phyloP scores from a whole-genome alignment of 2,329 filamentous ascomycete genomes.

The Botrytis elliptica region DNA sequence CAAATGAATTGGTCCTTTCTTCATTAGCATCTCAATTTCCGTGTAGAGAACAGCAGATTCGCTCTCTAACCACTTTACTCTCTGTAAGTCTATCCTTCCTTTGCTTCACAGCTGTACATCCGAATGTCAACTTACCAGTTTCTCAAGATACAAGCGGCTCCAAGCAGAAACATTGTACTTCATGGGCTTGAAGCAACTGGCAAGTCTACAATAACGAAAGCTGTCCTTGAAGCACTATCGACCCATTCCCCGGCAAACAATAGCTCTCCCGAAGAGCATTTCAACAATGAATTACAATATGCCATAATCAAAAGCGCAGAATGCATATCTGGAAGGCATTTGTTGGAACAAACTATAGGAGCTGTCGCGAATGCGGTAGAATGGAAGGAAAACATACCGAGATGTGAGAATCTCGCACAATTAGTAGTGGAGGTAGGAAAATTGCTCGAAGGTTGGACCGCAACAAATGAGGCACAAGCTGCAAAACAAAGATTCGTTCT shows the following conservation, averaged over 20 bases:
- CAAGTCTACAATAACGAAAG: slow-evolving; percentile 70
- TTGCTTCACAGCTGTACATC: neutral
- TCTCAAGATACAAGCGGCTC: slow-evolving; percentile 19
- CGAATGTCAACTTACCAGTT: slow-evolving; percentile 26
- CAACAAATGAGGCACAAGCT: slow-evolving; percentile 32
- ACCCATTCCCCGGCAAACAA: slow-evolving; percentile 52
- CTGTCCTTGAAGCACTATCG: slow-evolving; percentile 55
- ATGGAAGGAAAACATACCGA: slow-evolving; percentile 51
- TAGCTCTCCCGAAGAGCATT: slow-evolving; percentile 52
- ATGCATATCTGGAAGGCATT: slow-evolving; percentile 74
- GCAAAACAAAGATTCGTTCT: slow-evolving; percentile 63
- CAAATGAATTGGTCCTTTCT: slow-evolving; percentile 51
- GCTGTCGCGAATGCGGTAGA: slow-evolving; percentile 55
- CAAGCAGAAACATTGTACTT: slow-evolving; percentile 61
- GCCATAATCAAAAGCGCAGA: slow-evolving; percentile 68
- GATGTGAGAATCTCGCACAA: slow-evolving; percentile 79
- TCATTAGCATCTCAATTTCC: slow-evolving; percentile 52
- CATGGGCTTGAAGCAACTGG: slow-evolving; percentile 86
- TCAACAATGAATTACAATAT: slow-evolving; percentile 49
- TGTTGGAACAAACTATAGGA: slow-evolving; percentile 69
- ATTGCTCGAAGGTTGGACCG: slow-evolving; percentile 47
- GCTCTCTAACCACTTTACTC: slow-evolving; percentile 56
- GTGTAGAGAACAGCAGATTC: slow-evolving; percentile 58
- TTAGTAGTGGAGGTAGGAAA: slow-evolving; percentile 70
- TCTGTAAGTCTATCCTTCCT: slow-evolving; percentile 31